These are phyloP conservation scores for Actinomortierella wolfii DNA, from an alignment of 371 early-diverging fungal genomes.

Conservation along the genomic window DNA sequence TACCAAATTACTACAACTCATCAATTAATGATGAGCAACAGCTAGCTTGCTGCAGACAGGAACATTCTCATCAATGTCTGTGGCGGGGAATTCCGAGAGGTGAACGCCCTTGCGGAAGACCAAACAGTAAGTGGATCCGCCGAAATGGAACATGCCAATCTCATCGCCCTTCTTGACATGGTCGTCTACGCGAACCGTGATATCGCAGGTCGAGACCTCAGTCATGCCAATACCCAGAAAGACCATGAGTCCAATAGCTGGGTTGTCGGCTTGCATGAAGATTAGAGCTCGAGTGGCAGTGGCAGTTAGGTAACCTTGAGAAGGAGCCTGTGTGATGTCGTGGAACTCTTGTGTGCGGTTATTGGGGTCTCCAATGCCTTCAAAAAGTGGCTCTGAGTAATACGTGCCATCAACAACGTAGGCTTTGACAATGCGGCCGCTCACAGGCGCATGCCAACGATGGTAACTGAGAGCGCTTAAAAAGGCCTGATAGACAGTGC, in stretches of 20 bases:
- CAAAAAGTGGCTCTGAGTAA: no score
- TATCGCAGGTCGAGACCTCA: slow-evolving; percentile 21
- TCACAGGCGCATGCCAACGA: slow-evolving; percentile 21
- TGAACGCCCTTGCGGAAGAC: slow-evolving; percentile 20
- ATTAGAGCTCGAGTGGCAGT: slow-evolving; percentile 18
- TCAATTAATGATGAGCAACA: no score
- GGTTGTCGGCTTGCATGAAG: slow-evolving; percentile 28
- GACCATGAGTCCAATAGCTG: slow-evolving; percentile 16
- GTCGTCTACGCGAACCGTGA: slow-evolving; percentile 17
- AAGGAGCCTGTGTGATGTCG: neutral
- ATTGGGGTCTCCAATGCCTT: no score
- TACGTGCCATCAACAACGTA: slow-evolving; percentile 6
- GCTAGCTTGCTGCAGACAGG: no score
- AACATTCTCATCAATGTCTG: no score
- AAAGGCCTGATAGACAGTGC: slow-evolving; percentile 30
- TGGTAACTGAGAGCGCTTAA: slow-evolving; percentile 16
- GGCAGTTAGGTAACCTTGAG: slow-evolving; percentile 12
- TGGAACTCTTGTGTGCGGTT: neutral
- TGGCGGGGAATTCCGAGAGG: no score
- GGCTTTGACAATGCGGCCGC: slow-evolving; percentile 14
- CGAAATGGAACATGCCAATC: slow-evolving; percentile 32
- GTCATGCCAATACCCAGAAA: slow-evolving; percentile 27
- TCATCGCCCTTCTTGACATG: slow-evolving; percentile 24
- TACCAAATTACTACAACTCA: no score
- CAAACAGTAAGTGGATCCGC: slow-evolving; percentile 18